phyloP scores from a whole-genome alignment of 1,284 basidiomycete species.

The Mycosarcoma maydis region DNA sequence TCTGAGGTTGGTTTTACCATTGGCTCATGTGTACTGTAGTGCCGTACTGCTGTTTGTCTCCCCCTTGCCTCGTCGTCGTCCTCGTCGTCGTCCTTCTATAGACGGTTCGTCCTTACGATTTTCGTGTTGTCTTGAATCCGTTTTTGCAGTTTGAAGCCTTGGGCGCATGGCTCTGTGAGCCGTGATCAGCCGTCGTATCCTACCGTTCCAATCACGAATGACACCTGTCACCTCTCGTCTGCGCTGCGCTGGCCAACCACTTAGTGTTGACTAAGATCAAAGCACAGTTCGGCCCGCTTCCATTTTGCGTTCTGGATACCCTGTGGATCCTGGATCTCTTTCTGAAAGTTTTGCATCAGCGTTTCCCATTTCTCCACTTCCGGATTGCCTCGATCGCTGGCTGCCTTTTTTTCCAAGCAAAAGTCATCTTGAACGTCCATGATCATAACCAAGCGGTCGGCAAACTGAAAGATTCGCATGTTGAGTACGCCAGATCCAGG shows the following conservation, averaged over 20 bases:
- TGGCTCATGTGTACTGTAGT: no score
- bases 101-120: no score
- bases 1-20: no score
- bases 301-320: constrained; percentile 24
- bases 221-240: no score
- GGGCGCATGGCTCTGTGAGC: no score
- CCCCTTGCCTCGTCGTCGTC: background rate
- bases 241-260: no score
- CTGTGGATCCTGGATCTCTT: constrained; percentile 26
- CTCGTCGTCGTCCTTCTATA: background rate
- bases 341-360: constrained; percentile 31
- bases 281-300: constrained; percentile 28
- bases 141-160: no score
- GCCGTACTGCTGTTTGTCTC: no score
- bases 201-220: no score
- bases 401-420: constrained; percentile 21
- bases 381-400: constrained; percentile 16
- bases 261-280: constrained; percentile 29
- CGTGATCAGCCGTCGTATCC: no score
- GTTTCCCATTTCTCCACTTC: constrained; percentile 27
- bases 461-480: constrained; percentile 42
- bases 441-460: constrained; percentile 34
- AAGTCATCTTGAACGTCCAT: constrained; percentile 44
- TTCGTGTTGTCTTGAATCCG: no score
- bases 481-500: constrained; percentile 31